Evolutionary conservation across 345 rosid genomes (phyloP).

Genomic region (Lepidium africanum): DNA sequence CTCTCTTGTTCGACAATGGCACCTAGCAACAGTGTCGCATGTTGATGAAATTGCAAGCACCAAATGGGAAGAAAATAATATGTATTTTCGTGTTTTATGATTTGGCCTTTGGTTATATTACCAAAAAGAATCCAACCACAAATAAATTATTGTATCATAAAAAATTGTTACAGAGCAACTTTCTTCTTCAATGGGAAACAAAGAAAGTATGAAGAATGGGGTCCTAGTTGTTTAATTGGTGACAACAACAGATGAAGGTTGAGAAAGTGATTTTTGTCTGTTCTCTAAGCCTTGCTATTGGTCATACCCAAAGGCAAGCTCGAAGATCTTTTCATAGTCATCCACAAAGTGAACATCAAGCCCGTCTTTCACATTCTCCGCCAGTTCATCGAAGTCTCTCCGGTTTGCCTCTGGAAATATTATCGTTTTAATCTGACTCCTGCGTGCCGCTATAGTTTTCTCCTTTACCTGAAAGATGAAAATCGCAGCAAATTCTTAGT

Average conservation of each 20-base stretch:
- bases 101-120: conserved; percentile 2
- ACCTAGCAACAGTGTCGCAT: conserved; percentile 26
- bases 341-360: conserved; percentile 91
- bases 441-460: conserved; percentile 87
- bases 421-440: conserved; percentile 78
- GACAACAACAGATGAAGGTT: neutral
- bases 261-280: neutral
- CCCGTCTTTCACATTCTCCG: conserved; percentile 82
- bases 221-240: neutral
- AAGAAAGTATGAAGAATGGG: conserved; percentile 19
- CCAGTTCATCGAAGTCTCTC: conserved; percentile 90
- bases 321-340: conserved; percentile 55
- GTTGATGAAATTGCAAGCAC: neutral
- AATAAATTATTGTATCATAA: neutral
- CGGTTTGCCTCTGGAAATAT: conserved; percentile 89
- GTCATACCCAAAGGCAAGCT: conserved; percentile 52
- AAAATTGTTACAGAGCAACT: neutral
- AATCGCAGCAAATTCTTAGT: neutral
- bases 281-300: conserved; percentile 8
- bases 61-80: neutral
- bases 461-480: conserved; percentile 68
- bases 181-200: neutral
- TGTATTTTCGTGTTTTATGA: neutral
- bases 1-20: conserved; percentile 21
- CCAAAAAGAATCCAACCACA: neutral